Base-by-base conservation (phyloP, 73 alveolate genomes). In the Paramecium tetraurelia region DNA sequence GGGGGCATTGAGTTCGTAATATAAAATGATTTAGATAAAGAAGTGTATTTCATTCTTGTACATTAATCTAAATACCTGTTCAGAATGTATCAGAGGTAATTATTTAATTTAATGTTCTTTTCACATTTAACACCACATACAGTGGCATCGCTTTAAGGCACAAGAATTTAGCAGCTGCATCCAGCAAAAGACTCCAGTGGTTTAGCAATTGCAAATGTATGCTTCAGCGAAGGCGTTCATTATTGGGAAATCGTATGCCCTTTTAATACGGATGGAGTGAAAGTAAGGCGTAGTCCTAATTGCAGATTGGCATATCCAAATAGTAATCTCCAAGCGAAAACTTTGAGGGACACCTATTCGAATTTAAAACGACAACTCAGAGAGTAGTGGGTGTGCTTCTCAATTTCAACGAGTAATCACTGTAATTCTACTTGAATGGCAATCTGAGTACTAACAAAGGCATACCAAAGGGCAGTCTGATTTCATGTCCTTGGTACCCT, bases 201-300 rank as follows among this genome's bases (percentile, higher is more conserved):
- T 40, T 22, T 48, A 63, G 90, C 90, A 20, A 43, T 80, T 8
- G 70, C 50, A 0, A 80, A 80, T 80, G 14, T 44, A 20, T n/a
- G 93, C 50, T 95, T 93, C 93, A 59, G 88, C 29, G 92, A 85
- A 41, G 97, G 98, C 59, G 86, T 95, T 22, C 98, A 95, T 59
- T 95, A 95, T 92, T 93, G 95, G 96, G 96, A 95, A 85, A 46
- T 95, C 76, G 75, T 89, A 21, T 95, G 98, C 68, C 98, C 98
- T 20, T 80, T 44, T 46, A 43, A 40, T 80, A 44, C 76, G 12
- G 90, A 80, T 4, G 90, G 90, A 80, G 50, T 80, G 43, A 80
- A 80, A 80, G 86, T 72, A 72, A 72, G 33, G 36, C 59, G 33
- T 29, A 72, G 46, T 29, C 33, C 59, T 35, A 72, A 29, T 35